Evolutionary conservation across 202 grass and related monocot species (phyloP).

Genomic region (Miscanthus sacchariflorus): DNA sequence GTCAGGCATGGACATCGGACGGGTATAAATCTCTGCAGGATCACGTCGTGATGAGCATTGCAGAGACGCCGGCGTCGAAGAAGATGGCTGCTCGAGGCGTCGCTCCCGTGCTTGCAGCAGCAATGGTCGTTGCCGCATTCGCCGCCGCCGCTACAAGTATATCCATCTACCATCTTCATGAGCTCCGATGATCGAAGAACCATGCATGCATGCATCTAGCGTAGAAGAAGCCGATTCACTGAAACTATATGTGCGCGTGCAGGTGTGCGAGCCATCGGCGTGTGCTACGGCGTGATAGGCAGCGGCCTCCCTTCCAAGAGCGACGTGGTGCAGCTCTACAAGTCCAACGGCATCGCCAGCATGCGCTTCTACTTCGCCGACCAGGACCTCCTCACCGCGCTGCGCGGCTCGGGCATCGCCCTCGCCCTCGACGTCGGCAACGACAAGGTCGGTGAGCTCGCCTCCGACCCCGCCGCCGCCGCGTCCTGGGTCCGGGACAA

Average conservation of each 20-base stretch:
- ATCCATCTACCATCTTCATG: too few relatives aligned
- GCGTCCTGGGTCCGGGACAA: conserved; percentile 55
- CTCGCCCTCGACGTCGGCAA: conserved; percentile 58
- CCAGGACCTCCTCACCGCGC: conserved; percentile 28
- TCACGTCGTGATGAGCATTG: conserved; percentile 15
- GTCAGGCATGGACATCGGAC: not conserved
- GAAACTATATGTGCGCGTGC: not conserved
- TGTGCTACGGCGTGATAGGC: conserved; percentile 65
- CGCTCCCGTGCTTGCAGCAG: conserved; percentile 16
- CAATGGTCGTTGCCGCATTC: not conserved
- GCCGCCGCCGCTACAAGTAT: conserved; percentile 13
- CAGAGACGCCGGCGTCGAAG: conserved; percentile 5
- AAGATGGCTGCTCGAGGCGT: conserved; percentile 24
- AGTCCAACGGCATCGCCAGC: conserved; percentile 38
- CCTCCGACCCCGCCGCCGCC: conserved; percentile 18
- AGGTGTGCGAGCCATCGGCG: conserved; percentile 54
- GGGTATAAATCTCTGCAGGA: conserved; percentile 9
- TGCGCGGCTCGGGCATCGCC: conserved; percentile 47
- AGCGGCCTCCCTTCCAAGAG: conserved; percentile 41
- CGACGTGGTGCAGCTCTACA: conserved; percentile 58
- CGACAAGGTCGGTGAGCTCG: conserved; percentile 18
- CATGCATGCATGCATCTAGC: not conserved
- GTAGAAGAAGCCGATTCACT: not conserved
- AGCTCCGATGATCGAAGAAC: not conserved
- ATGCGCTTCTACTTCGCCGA: conserved; percentile 66